Conservation (phyloP, 345 rosid species). For the Salix dunnii region DNA sequence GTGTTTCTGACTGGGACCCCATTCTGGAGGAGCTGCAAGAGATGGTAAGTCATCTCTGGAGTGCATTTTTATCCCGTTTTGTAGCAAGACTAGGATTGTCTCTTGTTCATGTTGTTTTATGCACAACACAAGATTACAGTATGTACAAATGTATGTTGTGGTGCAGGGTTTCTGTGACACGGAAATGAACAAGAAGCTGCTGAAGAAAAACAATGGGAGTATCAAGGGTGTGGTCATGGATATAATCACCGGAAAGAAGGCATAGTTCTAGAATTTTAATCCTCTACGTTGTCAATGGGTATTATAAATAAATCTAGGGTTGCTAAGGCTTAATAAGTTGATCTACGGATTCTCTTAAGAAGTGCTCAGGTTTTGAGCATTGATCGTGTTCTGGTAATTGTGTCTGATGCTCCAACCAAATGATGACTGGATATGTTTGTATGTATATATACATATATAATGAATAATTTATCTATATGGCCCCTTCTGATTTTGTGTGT, state of each 20-base stretch:
- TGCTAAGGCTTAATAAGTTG: neutral
- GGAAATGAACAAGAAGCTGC: slow-evolving; percentile 75
- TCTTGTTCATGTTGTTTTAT: neutral
- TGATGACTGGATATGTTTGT: neutral
- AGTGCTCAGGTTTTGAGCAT: neutral
- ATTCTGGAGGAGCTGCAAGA: slow-evolving; percentile 81
- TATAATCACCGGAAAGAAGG: slow-evolving; percentile 69
- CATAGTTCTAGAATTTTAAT: slow-evolving; percentile 19
- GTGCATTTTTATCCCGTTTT: neutral
- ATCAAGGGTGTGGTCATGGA: slow-evolving; percentile 88
- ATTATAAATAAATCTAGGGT: slow-evolving; percentile 2
- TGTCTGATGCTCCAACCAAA: neutral
- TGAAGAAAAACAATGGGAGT: slow-evolving; percentile 94
- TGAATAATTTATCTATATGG: neutral
- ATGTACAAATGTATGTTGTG: neutral
- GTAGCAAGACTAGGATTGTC: no score
- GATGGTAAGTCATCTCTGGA: slow-evolving; percentile 50
- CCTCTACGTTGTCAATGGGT: neutral
- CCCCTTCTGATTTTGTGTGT: no score
- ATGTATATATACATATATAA: neutral
- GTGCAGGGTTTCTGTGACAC: slow-evolving; percentile 76
- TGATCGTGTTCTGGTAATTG: neutral
- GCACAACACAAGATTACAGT: neutral
- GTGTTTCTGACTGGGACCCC: slow-evolving; percentile 79
- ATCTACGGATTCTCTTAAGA: neutral